A percentile compares a stretch with the other conserved stretches of the same genome.
phyloP scores from a whole-genome alignment of 2,329 filamentous ascomycete species.

The Thielaviopsis populi region DNA sequence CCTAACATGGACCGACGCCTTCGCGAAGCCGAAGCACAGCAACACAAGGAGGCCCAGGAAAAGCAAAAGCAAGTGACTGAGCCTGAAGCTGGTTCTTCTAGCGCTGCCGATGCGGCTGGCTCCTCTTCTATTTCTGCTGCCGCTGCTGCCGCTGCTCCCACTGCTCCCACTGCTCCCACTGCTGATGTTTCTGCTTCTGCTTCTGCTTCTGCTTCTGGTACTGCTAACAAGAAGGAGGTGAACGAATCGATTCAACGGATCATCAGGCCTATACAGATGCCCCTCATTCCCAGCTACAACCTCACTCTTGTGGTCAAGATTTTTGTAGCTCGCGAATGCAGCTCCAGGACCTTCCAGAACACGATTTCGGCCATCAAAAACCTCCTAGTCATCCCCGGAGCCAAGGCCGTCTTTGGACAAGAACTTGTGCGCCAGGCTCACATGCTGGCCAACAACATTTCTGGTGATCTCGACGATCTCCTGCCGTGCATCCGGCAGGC shows the following conservation, averaged over 20 bases:
- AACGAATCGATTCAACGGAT: constrained; percentile 31
- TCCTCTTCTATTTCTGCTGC: constrained; percentile 9
- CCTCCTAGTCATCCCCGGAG: constrained; percentile 78
- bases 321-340: constrained; percentile 88
- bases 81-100: constrained; percentile 8
- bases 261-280: constrained; percentile 55
- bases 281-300: constrained; percentile 76
- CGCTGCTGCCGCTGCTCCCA: constrained; percentile 20
- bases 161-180: constrained; percentile 18
- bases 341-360: constrained; percentile 94
- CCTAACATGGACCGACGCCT: constrained; percentile 70
- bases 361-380: constrained; percentile 98
- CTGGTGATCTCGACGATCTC: constrained; percentile 70
- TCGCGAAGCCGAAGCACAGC: constrained; percentile 50
- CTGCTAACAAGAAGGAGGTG: constrained; percentile 26
- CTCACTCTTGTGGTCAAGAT: constrained; percentile 92
- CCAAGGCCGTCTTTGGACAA: constrained; percentile 80
- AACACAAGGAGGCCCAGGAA: constrained; percentile 24
- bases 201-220: constrained; percentile 20
- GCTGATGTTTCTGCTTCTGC: constrained; percentile 16
- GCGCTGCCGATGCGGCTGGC: background rate
- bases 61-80: constrained; percentile 9
- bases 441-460: constrained; percentile 66
- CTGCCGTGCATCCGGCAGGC: constrained; percentile 76
- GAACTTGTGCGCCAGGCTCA: constrained; percentile 83